Evolutionary conservation across 345 rosid genomes (phyloP), one percentile per base, ranked within the genome.

Genomic region (Citrus trifoliata): DNA sequence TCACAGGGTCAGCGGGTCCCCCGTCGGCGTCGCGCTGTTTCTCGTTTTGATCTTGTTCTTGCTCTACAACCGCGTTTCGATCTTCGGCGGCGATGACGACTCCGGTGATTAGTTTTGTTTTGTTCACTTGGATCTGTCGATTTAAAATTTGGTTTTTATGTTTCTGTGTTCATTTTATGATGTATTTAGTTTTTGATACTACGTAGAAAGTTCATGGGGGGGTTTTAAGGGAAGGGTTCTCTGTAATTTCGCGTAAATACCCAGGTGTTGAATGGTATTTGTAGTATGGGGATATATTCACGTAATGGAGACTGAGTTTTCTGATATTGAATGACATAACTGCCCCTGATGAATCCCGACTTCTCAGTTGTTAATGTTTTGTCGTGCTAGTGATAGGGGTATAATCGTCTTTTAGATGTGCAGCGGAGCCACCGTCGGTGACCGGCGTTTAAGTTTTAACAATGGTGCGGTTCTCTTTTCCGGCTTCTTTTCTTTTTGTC

Each of bases 71-170:
- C 90, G 95, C 6, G 76, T 92, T 67, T 93, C 97, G 55, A 89
- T 95, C 85, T 93, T 93, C 46, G 96, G 99, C 65, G 95, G 95
- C 22, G 89, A 51, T 28, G 96, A 88, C 73, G 96, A 83, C 70
- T 86, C 93, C 21, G 93, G 67, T 55, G 89, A 85, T n/a, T 88
- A 35, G 61, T 33, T 66, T 6, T 32, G 33, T 32, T 22, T 60
- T 60, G 33, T 24, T 24, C 12, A 18, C 51, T 13, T 64, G 68
- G 78, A 75, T 75, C 78, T 75, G 78, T 38, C 30, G 48, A 22
- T 28, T 8, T 40, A 18, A 58, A 55, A 19, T 55, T 21, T 55
- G 14, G n/a, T 10, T 18, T 68, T 68, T 51, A 19, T 53, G 37
- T 51, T n/a, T 35, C 6, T 76, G 24, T 51, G 37, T 24, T 27